Evolutionary conservation across 192 early-diverging fungal genomes (phyloP).

Genomic region (Chytriomyces sp.): DNA sequence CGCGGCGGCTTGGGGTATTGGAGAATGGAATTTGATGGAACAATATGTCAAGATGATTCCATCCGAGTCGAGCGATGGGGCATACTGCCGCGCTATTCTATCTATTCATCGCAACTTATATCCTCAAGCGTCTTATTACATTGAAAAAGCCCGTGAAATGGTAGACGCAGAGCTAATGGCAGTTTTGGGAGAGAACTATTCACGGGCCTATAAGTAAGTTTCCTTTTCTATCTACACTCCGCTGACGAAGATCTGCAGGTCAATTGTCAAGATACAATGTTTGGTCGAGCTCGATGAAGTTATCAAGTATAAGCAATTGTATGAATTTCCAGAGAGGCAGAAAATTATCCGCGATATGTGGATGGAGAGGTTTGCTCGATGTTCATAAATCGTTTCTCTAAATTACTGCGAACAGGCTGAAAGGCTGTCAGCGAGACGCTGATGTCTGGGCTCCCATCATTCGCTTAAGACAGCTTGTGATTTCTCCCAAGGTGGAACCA

Average conservation of each 20-base stretch:
- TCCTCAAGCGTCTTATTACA: conserved; percentile 63
- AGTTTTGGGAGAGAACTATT: conserved; percentile 80
- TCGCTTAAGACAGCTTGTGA: conserved; percentile 74
- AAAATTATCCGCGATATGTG: conserved; percentile 70
- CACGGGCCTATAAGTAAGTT: conserved; percentile 65
- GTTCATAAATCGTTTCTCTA: conserved; percentile 9
- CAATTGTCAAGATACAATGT: conserved; percentile 71
- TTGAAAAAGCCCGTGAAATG: conserved; percentile 70
- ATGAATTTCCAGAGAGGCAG: conserved; percentile 70
- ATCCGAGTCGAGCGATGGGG: conserved; percentile 64
- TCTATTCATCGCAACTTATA: conserved; percentile 71
- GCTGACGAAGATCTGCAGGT: conserved; percentile 50
- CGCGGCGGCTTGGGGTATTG: conserved; percentile 79
- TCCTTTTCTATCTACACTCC: not conserved
- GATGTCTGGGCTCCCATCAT: conserved; percentile 85
- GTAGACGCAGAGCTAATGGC: conserved; percentile 75
- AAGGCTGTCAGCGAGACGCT: conserved; percentile 76
- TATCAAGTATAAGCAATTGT: conserved; percentile 72
- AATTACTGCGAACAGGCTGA: conserved; percentile 53
- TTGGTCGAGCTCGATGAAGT: conserved; percentile 86
- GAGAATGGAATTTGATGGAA: conserved; percentile 78
- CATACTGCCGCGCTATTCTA: conserved; percentile 76
- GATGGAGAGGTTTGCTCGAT: conserved; percentile 51
- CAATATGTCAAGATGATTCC: conserved; percentile 71
- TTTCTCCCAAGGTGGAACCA: conserved; percentile 80